Conservation (phyloP, 2,329 filamentous ascomycete species). For the Cordyceps cicadae region DNA sequence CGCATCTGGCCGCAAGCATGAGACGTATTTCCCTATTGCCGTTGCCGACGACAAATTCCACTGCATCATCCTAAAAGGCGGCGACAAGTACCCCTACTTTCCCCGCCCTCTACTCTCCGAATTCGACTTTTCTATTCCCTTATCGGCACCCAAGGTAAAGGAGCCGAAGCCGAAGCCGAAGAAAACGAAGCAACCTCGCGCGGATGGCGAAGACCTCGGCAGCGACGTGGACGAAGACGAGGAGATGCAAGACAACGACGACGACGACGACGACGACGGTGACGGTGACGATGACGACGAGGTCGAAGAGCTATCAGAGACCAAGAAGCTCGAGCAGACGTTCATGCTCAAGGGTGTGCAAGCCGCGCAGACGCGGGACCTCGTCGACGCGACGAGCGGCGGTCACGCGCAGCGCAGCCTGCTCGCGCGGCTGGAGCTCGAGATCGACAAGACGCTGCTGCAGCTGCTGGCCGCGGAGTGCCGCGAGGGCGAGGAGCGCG, state of each 20-base stretch:
- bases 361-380: constrained; percentile 66
- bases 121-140: constrained; percentile 83
- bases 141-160: constrained; percentile 41
- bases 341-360: constrained; percentile 69
- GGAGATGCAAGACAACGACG: constrained; percentile 27
- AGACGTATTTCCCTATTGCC: constrained; percentile 91
- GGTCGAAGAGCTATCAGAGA: constrained; percentile 34
- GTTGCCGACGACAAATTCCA: constrained; percentile 89
- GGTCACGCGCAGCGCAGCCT: constrained; percentile 54
- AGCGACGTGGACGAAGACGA: constrained; percentile 22
- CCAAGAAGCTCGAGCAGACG: constrained; percentile 64
- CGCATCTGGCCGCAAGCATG: constrained; percentile 74
- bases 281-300: constrained; percentile 25
- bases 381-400: constrained; percentile 56
- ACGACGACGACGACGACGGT: constrained; percentile 25
- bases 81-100: constrained; percentile 87
- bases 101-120: constrained; percentile 83
- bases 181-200: constrained; percentile 18
- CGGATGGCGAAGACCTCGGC: constrained; percentile 22
- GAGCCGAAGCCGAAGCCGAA: constrained; percentile 27
- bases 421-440: constrained; percentile 65
- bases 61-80: constrained; percentile 97
- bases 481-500: constrained; percentile 81
- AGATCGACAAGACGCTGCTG: constrained; percentile 82
- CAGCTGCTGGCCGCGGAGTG: constrained; percentile 87